Percentiles rank a stretch among this genome's conserved stretches.
phyloP scores from a whole-genome alignment of 2,329 filamentous ascomycete genomes.

The Trichoderma pleuroti region DNA sequence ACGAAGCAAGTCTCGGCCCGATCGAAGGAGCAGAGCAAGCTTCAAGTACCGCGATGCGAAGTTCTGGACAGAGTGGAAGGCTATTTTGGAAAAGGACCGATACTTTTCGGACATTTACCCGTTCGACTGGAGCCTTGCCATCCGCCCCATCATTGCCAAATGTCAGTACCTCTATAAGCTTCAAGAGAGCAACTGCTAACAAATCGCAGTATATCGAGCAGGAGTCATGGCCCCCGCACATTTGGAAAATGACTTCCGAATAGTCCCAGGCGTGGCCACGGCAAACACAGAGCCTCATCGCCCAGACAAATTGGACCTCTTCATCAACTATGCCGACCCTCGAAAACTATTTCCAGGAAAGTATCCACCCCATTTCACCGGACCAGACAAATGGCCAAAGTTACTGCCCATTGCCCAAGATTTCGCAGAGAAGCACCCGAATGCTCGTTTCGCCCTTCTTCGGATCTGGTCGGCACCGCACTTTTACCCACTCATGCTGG shows the following conservation, averaged over 20 bases:
- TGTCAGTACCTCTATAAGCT: conserved; percentile 14
- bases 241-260: conserved; percentile 21
- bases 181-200: conserved; percentile 11
- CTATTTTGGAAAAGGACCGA: conserved; percentile 14
- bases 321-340: conserved; percentile 29
- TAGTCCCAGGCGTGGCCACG: conserved; percentile 24
- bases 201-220: conserved; percentile 25
- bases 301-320: conserved; percentile 27
- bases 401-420: conserved; percentile 22
- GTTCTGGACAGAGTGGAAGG: conserved; percentile 27
- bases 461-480: conserved; percentile 30
- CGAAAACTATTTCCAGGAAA: conserved; percentile 19
- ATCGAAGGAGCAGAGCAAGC: conserved; percentile 26
- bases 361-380: conserved; percentile 19
- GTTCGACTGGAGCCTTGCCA: conserved; percentile 28
- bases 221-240: conserved; percentile 27
- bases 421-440: conserved; percentile 17
- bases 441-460: conserved; percentile 28
- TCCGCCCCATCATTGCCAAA: conserved; percentile 27
- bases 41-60: conserved; percentile 23
- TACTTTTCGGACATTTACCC: conserved; percentile 26
- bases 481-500: conserved; percentile 31
- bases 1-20: conserved; percentile 23
- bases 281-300: conserved; percentile 28
- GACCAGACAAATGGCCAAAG: conserved; percentile 25